Conservation (phyloP, 176 grass and related monocot genomes). For the Oryza glumipatula region DNA sequence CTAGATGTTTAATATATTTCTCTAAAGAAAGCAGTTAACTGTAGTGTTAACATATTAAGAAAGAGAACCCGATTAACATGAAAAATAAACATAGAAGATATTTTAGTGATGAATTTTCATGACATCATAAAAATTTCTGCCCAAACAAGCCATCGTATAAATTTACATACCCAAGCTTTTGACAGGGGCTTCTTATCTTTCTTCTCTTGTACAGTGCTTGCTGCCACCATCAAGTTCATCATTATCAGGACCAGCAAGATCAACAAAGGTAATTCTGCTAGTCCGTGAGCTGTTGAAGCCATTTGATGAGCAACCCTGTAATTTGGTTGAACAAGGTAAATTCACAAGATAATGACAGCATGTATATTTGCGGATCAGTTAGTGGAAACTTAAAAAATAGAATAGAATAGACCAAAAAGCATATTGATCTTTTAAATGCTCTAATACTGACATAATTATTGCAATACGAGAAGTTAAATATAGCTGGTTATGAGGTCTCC, state of each 20-base stretch:
- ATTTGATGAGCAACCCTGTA: slow-evolving; percentile 66
- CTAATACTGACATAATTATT: neutral
- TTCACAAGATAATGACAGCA: slow-evolving; percentile 18
- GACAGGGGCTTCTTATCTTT: slow-evolving; percentile 85
- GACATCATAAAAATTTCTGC: neutral
- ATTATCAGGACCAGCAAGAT: slow-evolving; percentile 82
- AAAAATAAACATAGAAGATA: slow-evolving; percentile 4
- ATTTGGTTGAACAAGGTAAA: slow-evolving; percentile 36
- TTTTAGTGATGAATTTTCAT: slow-evolving; percentile 5
- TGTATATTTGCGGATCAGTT: slow-evolving; percentile 20
- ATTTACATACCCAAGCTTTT: slow-evolving; percentile 82
- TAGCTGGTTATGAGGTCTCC: neutral
- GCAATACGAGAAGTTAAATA: neutral
- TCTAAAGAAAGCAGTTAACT: neutral
- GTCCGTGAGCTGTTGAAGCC: slow-evolving; percentile 82
- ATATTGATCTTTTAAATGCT: neutral
- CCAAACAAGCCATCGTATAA: neutral
- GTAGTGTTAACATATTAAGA: neutral
- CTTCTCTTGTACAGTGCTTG: slow-evolving; percentile 75
- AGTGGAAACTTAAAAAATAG: neutral
- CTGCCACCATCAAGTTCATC: slow-evolving; percentile 57
- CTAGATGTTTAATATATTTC: neutral
- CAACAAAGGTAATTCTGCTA: slow-evolving; percentile 89
- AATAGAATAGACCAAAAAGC: slow-evolving; percentile 2
- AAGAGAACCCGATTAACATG: neutral